phyloP scores from a whole-genome alignment of 129 eudicot genomes.

The Arctium minus region DNA sequence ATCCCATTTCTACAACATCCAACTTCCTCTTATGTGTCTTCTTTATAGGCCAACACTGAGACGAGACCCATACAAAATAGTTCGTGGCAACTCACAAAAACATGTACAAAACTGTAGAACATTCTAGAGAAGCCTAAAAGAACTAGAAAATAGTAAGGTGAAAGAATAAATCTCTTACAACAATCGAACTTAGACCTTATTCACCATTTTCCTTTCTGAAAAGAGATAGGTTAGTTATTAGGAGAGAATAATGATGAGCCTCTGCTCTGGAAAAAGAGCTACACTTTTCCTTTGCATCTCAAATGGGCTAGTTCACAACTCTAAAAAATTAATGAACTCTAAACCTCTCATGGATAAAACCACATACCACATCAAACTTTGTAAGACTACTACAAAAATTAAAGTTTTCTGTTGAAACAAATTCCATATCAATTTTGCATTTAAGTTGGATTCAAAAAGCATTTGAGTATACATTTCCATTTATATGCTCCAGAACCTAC shows the following conservation, averaged over 20 bases:
- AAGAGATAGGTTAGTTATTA: not conserved
- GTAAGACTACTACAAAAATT: not conserved
- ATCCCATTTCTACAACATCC: too few species aligned
- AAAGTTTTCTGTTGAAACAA: not conserved
- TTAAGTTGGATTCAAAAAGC: not conserved
- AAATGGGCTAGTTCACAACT: not conserved
- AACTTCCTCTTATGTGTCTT: too few species aligned
- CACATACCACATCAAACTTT: not conserved
- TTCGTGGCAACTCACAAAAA: not conserved
- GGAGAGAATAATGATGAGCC: not conserved
- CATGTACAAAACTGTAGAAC: not conserved
- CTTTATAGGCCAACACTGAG: too few species aligned
- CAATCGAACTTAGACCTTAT: not conserved
- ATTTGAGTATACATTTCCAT: not conserved
- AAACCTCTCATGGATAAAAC: not conserved
- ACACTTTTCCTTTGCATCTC: not conserved
- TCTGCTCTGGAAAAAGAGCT: not conserved
- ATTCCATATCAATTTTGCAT: not conserved
- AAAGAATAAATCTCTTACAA: not conserved
- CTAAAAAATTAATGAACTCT: not conserved
- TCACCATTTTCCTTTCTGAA: not conserved
- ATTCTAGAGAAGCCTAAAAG: not conserved
- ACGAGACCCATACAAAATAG: too few species aligned
- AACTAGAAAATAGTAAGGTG: not conserved
- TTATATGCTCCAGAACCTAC: not conserved